Evolutionary conservation across 257 asterid genomes (phyloP).

Genomic region (Solanum paucissectum): DNA sequence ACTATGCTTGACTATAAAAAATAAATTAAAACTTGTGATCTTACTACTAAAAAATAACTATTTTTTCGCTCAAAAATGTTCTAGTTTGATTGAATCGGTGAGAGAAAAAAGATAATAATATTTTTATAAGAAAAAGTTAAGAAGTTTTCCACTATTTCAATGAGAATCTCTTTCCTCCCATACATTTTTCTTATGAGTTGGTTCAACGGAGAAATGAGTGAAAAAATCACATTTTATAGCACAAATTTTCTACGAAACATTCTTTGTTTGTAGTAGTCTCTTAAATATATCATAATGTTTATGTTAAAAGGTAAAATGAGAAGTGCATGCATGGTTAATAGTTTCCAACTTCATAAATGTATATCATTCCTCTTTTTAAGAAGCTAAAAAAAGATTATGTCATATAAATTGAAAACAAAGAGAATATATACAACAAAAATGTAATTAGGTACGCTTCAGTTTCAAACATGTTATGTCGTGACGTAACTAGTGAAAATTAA

Average conservation of each 20-base stretch:
- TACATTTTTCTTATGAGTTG: not conserved
- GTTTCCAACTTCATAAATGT: not conserved
- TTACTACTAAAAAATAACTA: no score
- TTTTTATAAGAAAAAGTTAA: no score
- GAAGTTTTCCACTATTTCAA: not conserved
- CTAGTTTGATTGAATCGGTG: not conserved
- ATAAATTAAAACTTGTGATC: not conserved
- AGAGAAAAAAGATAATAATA: not conserved
- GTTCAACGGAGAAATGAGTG: no score
- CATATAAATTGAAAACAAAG: not conserved
- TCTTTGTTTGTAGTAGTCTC: not conserved
- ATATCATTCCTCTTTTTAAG: not conserved
- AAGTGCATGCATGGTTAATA: not conserved
- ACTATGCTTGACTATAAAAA: not conserved
- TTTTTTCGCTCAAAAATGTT: no score
- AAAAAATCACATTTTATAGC: no score
- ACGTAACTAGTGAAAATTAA: not conserved
- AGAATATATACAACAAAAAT: not conserved
- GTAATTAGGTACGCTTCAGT: not conserved
- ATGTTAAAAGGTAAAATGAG: not conserved
- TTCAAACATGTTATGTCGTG: not conserved
- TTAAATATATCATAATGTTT: not conserved
- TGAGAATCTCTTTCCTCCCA: no score
- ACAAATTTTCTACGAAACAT: no score
- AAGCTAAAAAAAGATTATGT: not conserved